Base-by-base conservation (phyloP, 2,329 filamentous ascomycete species). In the Penicillium capsulatum region DNA sequence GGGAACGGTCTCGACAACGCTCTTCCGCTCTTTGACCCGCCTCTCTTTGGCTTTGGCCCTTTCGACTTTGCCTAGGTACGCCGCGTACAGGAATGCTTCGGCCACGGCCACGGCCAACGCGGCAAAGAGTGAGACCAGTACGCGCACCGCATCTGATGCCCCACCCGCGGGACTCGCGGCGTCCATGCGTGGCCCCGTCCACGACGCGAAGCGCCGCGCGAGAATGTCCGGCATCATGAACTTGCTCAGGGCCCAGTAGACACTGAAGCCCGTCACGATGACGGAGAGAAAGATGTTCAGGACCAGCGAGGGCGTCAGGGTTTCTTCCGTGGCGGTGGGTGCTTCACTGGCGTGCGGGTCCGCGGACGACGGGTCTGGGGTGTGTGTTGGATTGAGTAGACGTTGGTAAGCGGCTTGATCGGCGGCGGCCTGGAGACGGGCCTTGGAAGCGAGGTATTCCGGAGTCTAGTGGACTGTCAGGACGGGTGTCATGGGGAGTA, bases 201-300 rank as follows among this genome's bases (percentile, higher is more conserved):
- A 46, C 8, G 49, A 40, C 1, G 54, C 32, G 19, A 61, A 51
- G 4, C 38, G 42, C 1, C 34, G 35, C 7, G 56, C 38, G 19
- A 67, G 31, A 4, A 63, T 48, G 2, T 52, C 45, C 3, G 66
- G 62, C 27, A 64, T 64, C 9, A 54, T 55, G 38, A 67, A 69
- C 29, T 57, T 59, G 3, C 57, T 60, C 20, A 69, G 48, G 8
- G 65, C 63, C 61, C 67, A 69, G 47, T 69, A 74, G 3, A 69
- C 65, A 17, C 67, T 66, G 38, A 68, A 67, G 16, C 69, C 70
- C n/a, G 70, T 72, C 31, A 90, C 86, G 2, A 91, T 70, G 37
- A 96, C 85, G 36, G 87, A 94, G 37, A 95, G 74, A 27, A 96
- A 69, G 35, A 97, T 88, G 63, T 97, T 98, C 55, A 94, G 75